Conservation (phyloP, 345 rosid genomes). For the Conringia planisiliqua region DNA sequence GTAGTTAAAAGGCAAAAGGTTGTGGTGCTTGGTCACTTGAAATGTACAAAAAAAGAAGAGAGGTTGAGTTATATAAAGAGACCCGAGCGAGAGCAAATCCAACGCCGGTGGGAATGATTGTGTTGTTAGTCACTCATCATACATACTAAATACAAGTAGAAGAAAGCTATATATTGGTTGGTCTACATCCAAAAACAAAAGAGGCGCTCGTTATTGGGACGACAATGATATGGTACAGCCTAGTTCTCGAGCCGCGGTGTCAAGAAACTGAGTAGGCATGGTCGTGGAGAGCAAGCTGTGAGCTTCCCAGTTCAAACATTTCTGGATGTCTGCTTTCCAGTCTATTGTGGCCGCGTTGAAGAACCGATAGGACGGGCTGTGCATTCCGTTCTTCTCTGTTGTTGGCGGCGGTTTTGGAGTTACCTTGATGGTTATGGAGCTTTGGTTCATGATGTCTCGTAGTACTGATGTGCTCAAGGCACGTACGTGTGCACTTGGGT, state of each 20-base stretch:
- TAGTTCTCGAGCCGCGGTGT: conserved; percentile 71
- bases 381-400: conserved; percentile 56
- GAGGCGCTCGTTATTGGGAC: conserved; percentile 26
- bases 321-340: conserved; percentile 79
- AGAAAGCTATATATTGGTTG: not conserved
- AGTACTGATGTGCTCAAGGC: conserved; percentile 87
- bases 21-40: conserved; percentile 2
- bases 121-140: conserved; percentile 30
- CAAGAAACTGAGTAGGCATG: conserved; percentile 61
- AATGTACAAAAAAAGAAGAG: conserved; percentile 19
- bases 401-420: conserved; percentile 34
- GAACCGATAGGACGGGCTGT: conserved; percentile 49
- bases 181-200: conserved; percentile 19
- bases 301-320: conserved; percentile 90
- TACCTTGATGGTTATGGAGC: conserved; percentile 39
- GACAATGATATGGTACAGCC: conserved; percentile 50
- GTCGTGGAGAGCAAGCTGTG: conserved; percentile 68
- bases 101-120: conserved; percentile 13
- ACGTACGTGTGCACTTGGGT: conserved; percentile 94
- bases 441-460: conserved; percentile 57
- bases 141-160: conserved; percentile 16
- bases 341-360: conserved; percentile 50
- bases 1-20: not conserved
- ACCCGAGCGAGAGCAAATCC: conserved; percentile 13
- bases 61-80: conserved; percentile 14